Evolutionary conservation across 768 basidiomycete species (phyloP).

Genomic region (Terana coerulea): DNA sequence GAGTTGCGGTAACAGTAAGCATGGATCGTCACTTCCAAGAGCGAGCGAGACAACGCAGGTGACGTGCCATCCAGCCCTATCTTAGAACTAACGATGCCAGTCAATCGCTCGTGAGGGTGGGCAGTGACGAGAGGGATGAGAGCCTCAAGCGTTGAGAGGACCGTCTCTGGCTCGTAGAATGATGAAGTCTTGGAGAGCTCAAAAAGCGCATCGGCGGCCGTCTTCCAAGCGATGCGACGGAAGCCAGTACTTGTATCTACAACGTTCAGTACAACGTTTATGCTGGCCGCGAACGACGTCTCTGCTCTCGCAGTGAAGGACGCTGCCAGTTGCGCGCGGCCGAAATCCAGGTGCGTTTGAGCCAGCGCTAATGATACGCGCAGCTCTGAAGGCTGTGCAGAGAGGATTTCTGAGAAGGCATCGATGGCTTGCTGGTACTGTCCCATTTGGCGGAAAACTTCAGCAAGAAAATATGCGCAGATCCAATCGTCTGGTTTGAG

Average conservation of each 20-base stretch:
- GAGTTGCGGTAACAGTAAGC: constrained; percentile 61
- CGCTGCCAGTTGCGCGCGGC: constrained; percentile 55
- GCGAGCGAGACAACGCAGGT: constrained; percentile 26
- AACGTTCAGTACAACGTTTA: constrained; percentile 45
- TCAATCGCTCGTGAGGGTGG: constrained; percentile 39
- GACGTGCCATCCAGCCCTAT: constrained; percentile 16
- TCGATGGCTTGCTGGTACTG: constrained; percentile 71
- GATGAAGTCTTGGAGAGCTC: constrained; percentile 52
- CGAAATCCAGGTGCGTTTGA: constrained; percentile 69
- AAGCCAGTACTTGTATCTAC: constrained; percentile 57
- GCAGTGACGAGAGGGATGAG: constrained; percentile 37
- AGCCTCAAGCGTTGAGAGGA: constrained; percentile 32
- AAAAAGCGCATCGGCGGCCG: constrained; percentile 70
- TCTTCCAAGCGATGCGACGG: constrained; percentile 79
- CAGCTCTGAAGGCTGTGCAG: constrained; percentile 56
- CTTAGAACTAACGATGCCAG: constrained; percentile 35
- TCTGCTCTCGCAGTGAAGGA: constrained; percentile 78
- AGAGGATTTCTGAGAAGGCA: constrained; percentile 55
- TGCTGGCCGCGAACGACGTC: constrained; percentile 60
- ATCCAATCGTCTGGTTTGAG: constrained; percentile 81
- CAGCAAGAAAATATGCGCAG: constrained; percentile 76
- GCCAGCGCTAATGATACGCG: constrained; percentile 71
- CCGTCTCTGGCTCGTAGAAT: constrained; percentile 41
- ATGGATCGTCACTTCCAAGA: constrained; percentile 49
- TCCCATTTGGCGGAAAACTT: constrained; percentile 77